phyloP scores from a whole-genome alignment of 2,329 filamentous ascomycete species.

The Calonectria fujianensis region DNA sequence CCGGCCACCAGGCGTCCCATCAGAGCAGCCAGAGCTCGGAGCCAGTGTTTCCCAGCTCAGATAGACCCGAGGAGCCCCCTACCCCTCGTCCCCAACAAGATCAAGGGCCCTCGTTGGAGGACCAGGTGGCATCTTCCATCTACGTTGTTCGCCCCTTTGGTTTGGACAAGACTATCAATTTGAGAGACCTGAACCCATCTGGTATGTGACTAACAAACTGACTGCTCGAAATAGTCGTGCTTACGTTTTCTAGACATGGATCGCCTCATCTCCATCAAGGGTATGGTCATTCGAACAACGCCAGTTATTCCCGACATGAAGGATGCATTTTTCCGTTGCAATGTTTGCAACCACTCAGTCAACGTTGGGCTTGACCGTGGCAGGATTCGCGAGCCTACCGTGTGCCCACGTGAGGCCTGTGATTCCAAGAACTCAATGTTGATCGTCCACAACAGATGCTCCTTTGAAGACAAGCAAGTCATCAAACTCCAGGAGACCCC shows the following conservation, averaged over 20 bases:
- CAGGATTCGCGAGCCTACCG: slow-evolving; percentile 95
- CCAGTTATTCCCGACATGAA: slow-evolving; percentile 99
- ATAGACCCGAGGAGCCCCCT: slow-evolving; percentile 72
- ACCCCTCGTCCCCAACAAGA: slow-evolving; percentile 65
- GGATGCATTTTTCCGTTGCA: slow-evolving; percentile 97
- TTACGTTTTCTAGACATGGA: slow-evolving; percentile 83
- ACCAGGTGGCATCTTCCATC: slow-evolving; percentile 85
- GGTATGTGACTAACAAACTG: slow-evolving; percentile 62
- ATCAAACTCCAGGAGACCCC: slow-evolving; percentile 99
- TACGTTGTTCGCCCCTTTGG: slow-evolving; percentile 95
- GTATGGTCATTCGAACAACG: slow-evolving; percentile 94
- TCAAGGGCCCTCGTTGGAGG: slow-evolving; percentile 78
- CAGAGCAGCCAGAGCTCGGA: slow-evolving; percentile 79
- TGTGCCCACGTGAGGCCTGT: slow-evolving; percentile 89
- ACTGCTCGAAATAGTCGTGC: slow-evolving; percentile 4
- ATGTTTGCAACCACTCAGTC: slow-evolving; percentile 92
- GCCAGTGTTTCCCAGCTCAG: slow-evolving; percentile 86
- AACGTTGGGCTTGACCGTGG: slow-evolving; percentile 95
- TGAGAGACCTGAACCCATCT: slow-evolving; percentile 94
- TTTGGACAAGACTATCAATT: slow-evolving; percentile 89
- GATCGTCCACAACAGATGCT: slow-evolving; percentile 96
- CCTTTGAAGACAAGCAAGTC: slow-evolving; percentile 97
- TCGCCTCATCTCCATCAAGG: slow-evolving; percentile 95
- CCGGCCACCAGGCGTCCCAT: slow-evolving; percentile 66
- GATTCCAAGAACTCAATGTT: slow-evolving; percentile 96